A percentile compares a stretch with the other conserved stretches of the same genome.
Evolutionary conservation across 257 asterid genomes (phyloP).

Genomic region (Haberlea rhodopensis): DNA sequence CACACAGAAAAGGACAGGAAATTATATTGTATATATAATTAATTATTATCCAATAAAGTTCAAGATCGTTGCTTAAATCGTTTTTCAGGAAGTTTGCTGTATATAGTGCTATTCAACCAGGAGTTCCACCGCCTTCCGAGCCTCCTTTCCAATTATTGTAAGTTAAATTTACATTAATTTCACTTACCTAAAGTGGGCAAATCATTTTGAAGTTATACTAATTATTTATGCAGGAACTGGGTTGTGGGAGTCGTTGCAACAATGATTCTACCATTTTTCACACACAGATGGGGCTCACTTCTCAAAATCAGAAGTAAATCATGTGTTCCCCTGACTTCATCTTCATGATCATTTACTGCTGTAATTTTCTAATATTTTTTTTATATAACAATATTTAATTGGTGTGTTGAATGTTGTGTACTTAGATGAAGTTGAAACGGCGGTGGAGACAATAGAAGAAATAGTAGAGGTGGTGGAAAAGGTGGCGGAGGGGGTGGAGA

Average conservation of each 20-base stretch:
- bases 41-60: not conserved
- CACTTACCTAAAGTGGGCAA: no score
- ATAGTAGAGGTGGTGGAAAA: conserved; percentile 47
- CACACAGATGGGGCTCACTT: conserved; percentile 17
- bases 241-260: conserved; percentile 11
- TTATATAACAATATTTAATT: no score
- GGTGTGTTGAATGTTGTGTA: not conserved
- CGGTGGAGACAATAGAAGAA: conserved; percentile 44
- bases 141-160: conserved; percentile 39
- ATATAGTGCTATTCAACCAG: conserved; percentile 28
- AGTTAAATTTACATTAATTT: conserved; percentile 5
- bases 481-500: conserved; percentile 52
- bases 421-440: conserved; percentile 46
- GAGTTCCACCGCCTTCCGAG: conserved; percentile 35
- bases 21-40: not conserved
- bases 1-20: no score
- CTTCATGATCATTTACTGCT: not conserved
- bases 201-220: not conserved
- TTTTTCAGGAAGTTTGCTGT: conserved; percentile 33
- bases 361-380: not conserved
- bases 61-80: not conserved
- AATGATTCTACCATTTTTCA: conserved; percentile 19
- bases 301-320: conserved; percentile 20
- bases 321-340: no score
- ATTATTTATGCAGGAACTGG: conserved; percentile 10